Conservation (phyloP, 495 filamentous ascomycete genomes). For the Chaetomidium leptoderma region DNA sequence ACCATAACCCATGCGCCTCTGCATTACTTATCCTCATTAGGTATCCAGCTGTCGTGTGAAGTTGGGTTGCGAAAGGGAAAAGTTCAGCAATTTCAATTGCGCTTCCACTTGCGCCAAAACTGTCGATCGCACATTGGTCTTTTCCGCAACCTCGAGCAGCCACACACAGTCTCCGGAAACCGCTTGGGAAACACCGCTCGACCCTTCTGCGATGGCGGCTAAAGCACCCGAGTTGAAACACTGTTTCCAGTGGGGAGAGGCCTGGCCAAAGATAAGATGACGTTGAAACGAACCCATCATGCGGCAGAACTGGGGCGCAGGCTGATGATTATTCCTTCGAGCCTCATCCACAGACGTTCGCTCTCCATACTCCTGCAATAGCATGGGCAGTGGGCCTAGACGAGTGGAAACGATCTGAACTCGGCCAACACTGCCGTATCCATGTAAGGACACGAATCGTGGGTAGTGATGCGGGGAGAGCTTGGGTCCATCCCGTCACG, state of each 20-base stretch:
- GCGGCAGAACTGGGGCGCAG: background rate
- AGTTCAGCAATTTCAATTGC: background rate
- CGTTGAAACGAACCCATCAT: background rate
- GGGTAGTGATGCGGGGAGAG: no score
- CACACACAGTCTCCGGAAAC: background rate
- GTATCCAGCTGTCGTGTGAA: no score
- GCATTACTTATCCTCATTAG: no score
- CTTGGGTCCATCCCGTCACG: no score
- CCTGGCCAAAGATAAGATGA: background rate
- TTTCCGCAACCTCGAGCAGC: no score
- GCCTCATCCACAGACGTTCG: background rate
- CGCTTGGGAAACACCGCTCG: background rate
- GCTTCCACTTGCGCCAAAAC: background rate
- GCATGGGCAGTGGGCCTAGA: no score
- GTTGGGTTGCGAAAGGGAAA: no score
- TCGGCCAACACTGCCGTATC: no score
- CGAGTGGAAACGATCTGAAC: no score
- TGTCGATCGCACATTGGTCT: background rate
- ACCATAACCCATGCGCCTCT: no score
- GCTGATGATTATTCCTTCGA: background rate
- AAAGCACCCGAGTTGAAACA: constrained; percentile 3
- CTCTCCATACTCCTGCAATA: no score
- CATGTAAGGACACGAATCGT: no score
- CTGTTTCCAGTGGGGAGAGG: background rate
- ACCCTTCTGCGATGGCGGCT: background rate